A percentile compares a stretch with the other conserved stretches of the same genome.
Evolutionary conservation across 441 rosid genomes (phyloP).

Genomic region (Kokia cookei): DNA sequence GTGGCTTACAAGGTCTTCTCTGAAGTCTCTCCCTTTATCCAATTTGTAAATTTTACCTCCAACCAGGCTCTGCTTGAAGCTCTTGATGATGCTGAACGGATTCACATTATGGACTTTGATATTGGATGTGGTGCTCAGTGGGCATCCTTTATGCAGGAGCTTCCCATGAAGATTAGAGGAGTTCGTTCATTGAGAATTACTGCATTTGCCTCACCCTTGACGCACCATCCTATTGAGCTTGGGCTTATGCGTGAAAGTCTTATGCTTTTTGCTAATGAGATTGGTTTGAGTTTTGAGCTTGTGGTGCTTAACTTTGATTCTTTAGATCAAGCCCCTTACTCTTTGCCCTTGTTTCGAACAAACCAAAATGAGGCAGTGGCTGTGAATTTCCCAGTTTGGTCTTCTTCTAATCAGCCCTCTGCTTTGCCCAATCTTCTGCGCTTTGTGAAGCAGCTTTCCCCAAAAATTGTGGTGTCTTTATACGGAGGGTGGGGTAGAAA

Average conservation of each 20-base stretch:
- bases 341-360: slow-evolving; percentile 28
- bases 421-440: slow-evolving; percentile 41
- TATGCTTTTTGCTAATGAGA: slow-evolving; percentile 45
- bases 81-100: slow-evolving; percentile 28
- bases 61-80: slow-evolving; percentile 70
- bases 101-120: slow-evolving; percentile 65
- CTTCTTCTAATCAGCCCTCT: slow-evolving; percentile 36
- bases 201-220: slow-evolving; percentile 50
- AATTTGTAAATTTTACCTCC: slow-evolving; percentile 57
- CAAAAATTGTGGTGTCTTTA: slow-evolving; percentile 51
- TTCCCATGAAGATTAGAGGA: slow-evolving; percentile 36
- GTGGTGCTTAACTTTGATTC: slow-evolving; percentile 46
- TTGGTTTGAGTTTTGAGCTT: slow-evolving; percentile 49
- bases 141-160: slow-evolving; percentile 80
- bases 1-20: slow-evolving; percentile 62
- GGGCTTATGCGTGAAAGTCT: slow-evolving; percentile 54
- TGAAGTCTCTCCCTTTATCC: slow-evolving; percentile 56
- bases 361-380: slow-evolving; percentile 42
- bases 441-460: slow-evolving; percentile 57
- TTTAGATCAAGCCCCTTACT: slow-evolving; percentile 32
- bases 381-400: slow-evolving; percentile 54
- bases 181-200: slow-evolving; percentile 55
- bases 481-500: slow-evolving; percentile 46
- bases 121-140: slow-evolving; percentile 69
- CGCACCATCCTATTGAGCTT: slow-evolving; percentile 47